Evolutionary conservation across 805 yeast species (phyloP).

Genomic region (Wickerhamomyces rabaulensis): DNA sequence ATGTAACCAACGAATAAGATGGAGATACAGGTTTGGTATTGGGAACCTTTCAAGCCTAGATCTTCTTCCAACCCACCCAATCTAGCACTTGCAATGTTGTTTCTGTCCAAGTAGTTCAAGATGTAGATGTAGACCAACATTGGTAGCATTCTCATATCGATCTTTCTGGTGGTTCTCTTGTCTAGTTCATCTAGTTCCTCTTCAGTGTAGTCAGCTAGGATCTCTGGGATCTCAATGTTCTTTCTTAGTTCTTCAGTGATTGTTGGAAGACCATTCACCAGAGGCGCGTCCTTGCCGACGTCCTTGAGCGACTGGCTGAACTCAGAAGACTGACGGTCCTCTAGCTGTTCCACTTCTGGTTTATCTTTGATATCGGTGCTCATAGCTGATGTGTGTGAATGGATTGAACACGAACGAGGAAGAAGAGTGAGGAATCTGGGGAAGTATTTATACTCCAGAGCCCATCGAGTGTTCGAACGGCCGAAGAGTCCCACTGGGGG

Average conservation of each 20-base stretch:
- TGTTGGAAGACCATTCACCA: neutral
- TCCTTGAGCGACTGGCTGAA: neutral
- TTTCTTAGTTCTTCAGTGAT: slow-evolving; percentile 10
- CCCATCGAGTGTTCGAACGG: neutral
- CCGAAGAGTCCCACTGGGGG: no score
- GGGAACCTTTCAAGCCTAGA: slow-evolving; percentile 34
- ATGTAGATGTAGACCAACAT: slow-evolving; percentile 45
- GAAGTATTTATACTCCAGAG: neutral
- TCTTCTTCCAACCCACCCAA: slow-evolving; percentile 45
- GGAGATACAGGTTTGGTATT: slow-evolving; percentile 48
- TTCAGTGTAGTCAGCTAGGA: slow-evolving; percentile 15
- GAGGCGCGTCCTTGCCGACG: neutral
- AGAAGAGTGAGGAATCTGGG: neutral
- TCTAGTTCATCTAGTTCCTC: slow-evolving; percentile 42
- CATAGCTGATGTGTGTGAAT: neutral
- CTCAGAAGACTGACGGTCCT: neutral
- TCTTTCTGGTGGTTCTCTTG: slow-evolving; percentile 37
- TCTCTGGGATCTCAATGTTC: slow-evolving; percentile 18
- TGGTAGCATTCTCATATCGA: slow-evolving; percentile 46
- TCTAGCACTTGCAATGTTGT: slow-evolving; percentile 45
- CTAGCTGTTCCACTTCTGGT: neutral
- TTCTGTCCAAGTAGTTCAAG: slow-evolving; percentile 45
- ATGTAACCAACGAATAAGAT: slow-evolving; percentile 47
- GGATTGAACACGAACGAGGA: no score
- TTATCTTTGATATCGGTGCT: neutral